These are phyloP conservation scores for Prunus mira DNA, from an alignment of 306 rosid species.

Conservation along the genomic window DNA sequence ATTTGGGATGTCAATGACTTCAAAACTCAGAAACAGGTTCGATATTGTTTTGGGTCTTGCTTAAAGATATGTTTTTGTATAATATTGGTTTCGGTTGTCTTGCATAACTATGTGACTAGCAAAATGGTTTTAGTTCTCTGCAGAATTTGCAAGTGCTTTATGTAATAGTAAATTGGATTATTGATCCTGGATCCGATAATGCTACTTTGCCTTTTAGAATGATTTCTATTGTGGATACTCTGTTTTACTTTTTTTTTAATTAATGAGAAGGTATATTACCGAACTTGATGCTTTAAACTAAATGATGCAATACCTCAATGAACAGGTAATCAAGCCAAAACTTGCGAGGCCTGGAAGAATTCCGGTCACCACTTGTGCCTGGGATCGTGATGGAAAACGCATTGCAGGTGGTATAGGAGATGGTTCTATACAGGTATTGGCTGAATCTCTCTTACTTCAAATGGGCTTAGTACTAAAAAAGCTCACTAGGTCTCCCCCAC, in stretches of 20 bases:
- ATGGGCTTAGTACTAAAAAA: conserved; percentile 7
- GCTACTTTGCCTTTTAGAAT: background rate
- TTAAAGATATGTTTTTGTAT: background rate
- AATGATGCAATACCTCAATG: conserved; percentile 25
- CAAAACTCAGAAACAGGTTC: conserved; percentile 92
- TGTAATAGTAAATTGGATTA: background rate
- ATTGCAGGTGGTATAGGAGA: conserved; percentile 91
- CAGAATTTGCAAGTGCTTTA: background rate
- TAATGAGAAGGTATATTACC: background rate
- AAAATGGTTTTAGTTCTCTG: background rate
- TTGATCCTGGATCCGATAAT: background rate
- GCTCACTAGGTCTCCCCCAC: background rate
- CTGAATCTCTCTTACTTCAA: conserved; percentile 2
- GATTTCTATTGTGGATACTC: background rate
- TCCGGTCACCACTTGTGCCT: conserved; percentile 87
- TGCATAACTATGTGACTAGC: background rate
- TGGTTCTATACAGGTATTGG: conserved; percentile 87
- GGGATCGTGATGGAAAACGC: conserved; percentile 87
- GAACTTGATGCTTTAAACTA: background rate
- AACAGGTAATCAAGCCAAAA: conserved; percentile 90
- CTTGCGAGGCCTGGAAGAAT: conserved; percentile 88
- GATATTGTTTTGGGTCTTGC: background rate
- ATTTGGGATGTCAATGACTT: conserved; percentile 97
- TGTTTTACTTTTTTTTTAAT: background rate
- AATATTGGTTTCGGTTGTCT: no score